Conservation (phyloP, 805 yeast species). For the Metschnikowia bowlesiae region DNA sequence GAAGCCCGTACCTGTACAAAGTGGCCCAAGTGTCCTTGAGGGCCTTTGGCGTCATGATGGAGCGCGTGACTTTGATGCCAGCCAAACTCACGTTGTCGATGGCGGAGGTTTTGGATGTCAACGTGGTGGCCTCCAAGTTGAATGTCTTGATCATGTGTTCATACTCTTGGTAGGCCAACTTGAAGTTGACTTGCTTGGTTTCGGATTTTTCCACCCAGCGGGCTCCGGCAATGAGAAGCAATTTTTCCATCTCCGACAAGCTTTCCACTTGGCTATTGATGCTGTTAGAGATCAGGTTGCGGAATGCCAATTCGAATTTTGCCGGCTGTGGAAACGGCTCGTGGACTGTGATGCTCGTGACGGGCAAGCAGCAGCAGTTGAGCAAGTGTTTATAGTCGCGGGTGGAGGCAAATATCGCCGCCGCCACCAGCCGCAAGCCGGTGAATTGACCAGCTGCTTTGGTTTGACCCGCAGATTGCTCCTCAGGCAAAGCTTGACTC, state of each 20-base stretch:
- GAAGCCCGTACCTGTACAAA: constrained; percentile 50
- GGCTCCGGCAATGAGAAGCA: constrained; percentile 70
- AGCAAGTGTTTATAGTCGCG: constrained; percentile 51
- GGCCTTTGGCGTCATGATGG: constrained; percentile 58
- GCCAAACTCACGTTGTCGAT: constrained; percentile 33
- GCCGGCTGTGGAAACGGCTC: constrained; percentile 25
- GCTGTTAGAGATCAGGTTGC: constrained; percentile 4
- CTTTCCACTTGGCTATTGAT: background rate
- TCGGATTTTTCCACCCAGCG: constrained; percentile 60
- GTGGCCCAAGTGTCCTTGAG: constrained; percentile 74
- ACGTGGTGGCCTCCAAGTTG: constrained; percentile 32
- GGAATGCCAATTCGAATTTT: constrained; percentile 22
- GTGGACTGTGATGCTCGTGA: constrained; percentile 25
- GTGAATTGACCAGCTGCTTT: background rate
- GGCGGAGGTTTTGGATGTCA: constrained; percentile 27
- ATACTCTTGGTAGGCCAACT: constrained; percentile 75
- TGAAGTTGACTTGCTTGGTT: constrained; percentile 63
- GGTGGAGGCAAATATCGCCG: constrained; percentile 50
- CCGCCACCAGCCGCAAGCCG: constrained; percentile 12
- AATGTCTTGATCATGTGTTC: constrained; percentile 44
- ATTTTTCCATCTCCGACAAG: constrained; percentile 69
- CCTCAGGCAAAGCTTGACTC: background rate
- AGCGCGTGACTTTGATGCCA: constrained; percentile 34
- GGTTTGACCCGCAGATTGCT: too few relatives aligned
- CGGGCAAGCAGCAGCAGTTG: constrained; percentile 40